Base-by-base conservation (phyloP, 2,329 filamentous ascomycete species). In the Microsporum audouinii region DNA sequence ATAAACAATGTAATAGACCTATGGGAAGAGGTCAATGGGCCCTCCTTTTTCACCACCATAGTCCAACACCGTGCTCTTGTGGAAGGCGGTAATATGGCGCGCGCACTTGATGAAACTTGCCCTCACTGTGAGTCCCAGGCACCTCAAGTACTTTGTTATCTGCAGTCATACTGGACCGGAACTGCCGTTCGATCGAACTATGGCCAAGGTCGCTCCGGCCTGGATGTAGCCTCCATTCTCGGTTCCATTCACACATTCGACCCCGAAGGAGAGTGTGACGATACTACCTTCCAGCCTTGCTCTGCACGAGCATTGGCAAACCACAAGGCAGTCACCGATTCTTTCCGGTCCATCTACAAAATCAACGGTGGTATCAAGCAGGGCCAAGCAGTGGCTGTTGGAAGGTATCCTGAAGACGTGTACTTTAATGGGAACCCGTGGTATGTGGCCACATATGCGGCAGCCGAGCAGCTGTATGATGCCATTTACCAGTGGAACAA, bases 391-490 rank as follows among this genome's bases (percentile, higher is more conserved):
- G 78, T 84, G 7, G 80, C 83, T 5, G 76, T 87, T 4, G 87
- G 87, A 51, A 78, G 87, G 63, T 89, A 90, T 69, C 74, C 84
- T 0, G 86, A 89, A 71, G 89, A 94, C 67, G 75, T 79, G 12
- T 92, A 91, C 73, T 87, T 85, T 72, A 83, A 83, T 62, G 88
- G 88, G 4, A 89, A 92, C 71, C 88, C 88, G 1, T 92, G 88
- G 88, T 88, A 89, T 67, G 79, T 91, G 6, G 81, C 82, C 65
- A 91, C 87, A 0, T 79, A 89, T 39, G 88, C 87, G 0, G 87
- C 87, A 0, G 89, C 88, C 12, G 89, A 94, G 71, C 84, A 88
- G 70, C 81, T 94, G 2, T 92, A 91, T 70, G 85, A 88, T 69
- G 86, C 88, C 0, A 71, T 89, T 3, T 84, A 86, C 65, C 84